Evolutionary conservation across 805 yeast species (phyloP), one percentile per base, ranked within the genome.

Genomic region (Sugiyamaella americana): DNA sequence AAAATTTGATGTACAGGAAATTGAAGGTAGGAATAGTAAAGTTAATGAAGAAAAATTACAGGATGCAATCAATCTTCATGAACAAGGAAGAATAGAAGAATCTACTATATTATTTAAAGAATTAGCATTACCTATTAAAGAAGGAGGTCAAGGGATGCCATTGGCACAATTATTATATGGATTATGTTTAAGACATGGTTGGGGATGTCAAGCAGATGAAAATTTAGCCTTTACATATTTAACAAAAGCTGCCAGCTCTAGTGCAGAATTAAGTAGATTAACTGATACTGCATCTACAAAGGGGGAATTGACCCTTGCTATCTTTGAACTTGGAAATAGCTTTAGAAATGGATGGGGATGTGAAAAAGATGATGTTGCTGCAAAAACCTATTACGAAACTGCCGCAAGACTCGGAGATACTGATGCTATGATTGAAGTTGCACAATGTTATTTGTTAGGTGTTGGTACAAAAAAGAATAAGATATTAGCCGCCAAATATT

Each of bases 301-400:
- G 17, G 54, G 41, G 17, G 54, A 44, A 43, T 46, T 60, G 23
- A 51, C 49, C 4, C 53, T 61, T 35, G 62, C 64, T 26, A 51
- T 61, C 20, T 61, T 52, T 39, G 65, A 61, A 44, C 51, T 61
- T 18, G 65, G 63, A 26, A 61, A 61, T 39, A 57, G 65, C 40
- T 60, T 55, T 45, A 53, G 61, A 20, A 51, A 51, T 40, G 65
- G 65, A 8, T 61, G 65, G 65, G 65, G 65, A 29, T 57, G 58
- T 20, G 58, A 49, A 24, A 42, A 43, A 18, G 64, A 61, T 40
- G 48, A 59, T 4, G 39, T 29, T 8, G 55, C 58, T 2, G 65
- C 64, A 16, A 49, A 47, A 40, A 52, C 49, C 17, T 61, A 58
- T 38, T 61, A 55, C 47, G 62, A 58, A 48, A 54, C 61, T 2